A percentile compares a stretch with the other conserved stretches of the same genome.
Evolutionary conservation across 331 rosid species (phyloP).

Genomic region (Erythrophleum ivorense): DNA sequence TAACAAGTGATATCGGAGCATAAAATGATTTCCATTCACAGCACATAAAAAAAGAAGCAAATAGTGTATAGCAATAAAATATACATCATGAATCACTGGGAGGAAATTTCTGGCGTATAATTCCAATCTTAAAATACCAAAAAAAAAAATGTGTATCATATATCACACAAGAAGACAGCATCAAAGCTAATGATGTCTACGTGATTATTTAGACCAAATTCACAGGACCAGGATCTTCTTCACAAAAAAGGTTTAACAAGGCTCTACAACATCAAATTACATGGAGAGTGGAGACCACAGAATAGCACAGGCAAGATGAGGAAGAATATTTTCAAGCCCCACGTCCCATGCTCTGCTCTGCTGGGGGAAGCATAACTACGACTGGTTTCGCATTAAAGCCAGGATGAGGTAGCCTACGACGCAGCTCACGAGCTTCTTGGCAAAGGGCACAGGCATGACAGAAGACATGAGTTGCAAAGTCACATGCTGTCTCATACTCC

Average conservation of each 20-base stretch:
- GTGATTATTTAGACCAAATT: constrained; percentile 37
- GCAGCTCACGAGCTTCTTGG: constrained; percentile 97
- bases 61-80: neutral
- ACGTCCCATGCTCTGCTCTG: constrained; percentile 83
- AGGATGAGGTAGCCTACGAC: constrained; percentile 85
- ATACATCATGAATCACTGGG: neutral
- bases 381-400: constrained; percentile 78
- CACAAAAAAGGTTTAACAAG: constrained; percentile 3
- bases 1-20: no score
- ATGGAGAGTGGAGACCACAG: neutral
- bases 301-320: constrained; percentile 12
- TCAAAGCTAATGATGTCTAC: constrained; percentile 28
- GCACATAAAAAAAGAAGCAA: neutral
- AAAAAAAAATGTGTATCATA: constrained; percentile 8
- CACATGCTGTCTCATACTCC: constrained; percentile 77
- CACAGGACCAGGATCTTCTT: constrained; percentile 25
- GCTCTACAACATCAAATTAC: constrained; percentile 28
- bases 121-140: neutral
- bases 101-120: neutral
- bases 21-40: neutral
- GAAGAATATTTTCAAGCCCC: constrained; percentile 48
- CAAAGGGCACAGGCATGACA: constrained; percentile 90
- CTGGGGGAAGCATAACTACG: constrained; percentile 80
- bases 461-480: constrained; percentile 77
- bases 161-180: constrained; percentile 13